phyloP scores from a whole-genome alignment of 768 basidiomycete genomes.

The Termitomyces sp. region DNA sequence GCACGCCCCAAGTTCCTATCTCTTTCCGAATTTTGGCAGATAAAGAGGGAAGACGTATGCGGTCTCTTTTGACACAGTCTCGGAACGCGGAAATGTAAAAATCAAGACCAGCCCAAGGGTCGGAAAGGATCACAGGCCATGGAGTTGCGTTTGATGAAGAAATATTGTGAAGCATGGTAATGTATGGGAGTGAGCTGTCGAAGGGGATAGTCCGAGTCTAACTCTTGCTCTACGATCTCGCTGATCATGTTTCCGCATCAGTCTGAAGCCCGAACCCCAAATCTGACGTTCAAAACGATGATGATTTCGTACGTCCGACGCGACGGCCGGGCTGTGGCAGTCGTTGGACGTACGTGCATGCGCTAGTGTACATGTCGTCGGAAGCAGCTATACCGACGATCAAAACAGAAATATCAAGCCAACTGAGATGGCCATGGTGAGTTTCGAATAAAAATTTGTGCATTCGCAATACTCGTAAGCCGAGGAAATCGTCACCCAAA shows the following conservation, averaged over 20 bases:
- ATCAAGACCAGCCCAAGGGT: not conserved
- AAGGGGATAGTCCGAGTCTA: no score
- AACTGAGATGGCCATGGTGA: not conserved
- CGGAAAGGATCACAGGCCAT: not conserved
- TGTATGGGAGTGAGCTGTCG: not conserved
- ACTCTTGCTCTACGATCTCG: no score
- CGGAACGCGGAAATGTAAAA: not conserved
- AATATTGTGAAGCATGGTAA: not conserved
- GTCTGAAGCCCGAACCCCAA: no score
- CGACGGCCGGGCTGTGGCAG: not conserved
- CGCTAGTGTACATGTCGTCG: not conserved
- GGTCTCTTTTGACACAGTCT: not conserved
- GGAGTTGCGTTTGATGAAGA: no score
- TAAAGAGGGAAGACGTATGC: no score
- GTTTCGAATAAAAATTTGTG: no score
- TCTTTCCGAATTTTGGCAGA: not conserved
- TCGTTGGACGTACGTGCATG: not conserved
- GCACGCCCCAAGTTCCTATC: not conserved
- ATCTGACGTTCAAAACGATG: not conserved
- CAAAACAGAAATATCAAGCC: not conserved
- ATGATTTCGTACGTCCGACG: not conserved
- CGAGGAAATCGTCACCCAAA: no score
- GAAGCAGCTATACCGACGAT: not conserved
- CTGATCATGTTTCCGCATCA: no score
- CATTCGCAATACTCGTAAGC: no score